Evolutionary conservation across 768 basidiomycete species (phyloP).

Genomic region (Agrocybe pediades): DNA sequence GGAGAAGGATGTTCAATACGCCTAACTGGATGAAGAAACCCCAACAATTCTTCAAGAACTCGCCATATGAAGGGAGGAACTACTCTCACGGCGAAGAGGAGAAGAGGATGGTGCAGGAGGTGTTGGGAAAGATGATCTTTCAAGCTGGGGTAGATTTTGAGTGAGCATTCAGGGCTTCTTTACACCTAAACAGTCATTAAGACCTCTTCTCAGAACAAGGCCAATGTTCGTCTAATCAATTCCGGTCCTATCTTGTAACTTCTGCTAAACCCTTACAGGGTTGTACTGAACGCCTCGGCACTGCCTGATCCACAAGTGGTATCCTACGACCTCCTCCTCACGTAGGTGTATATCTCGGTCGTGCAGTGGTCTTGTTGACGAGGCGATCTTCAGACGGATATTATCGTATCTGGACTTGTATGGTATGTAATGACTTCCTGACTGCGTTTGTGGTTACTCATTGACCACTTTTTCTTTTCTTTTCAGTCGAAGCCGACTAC

Average conservation of each 20-base stretch:
- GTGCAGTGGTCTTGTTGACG: slow-evolving; percentile 9
- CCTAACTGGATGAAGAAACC: slow-evolving; percentile 50
- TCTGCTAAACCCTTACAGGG: slow-evolving; percentile 47
- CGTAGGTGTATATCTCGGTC: slow-evolving; percentile 45
- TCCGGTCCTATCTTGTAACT: background rate
- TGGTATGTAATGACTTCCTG: slow-evolving; percentile 43
- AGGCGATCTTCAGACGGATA: slow-evolving; percentile 54
- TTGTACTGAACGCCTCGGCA: slow-evolving; percentile 80
- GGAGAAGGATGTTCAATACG: slow-evolving; percentile 41
- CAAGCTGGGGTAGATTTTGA: slow-evolving; percentile 91
- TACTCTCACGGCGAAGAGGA: slow-evolving; percentile 52
- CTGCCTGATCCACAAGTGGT: slow-evolving; percentile 79
- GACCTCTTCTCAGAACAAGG: slow-evolving; percentile 59
- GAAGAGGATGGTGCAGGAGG: slow-evolving; percentile 61
- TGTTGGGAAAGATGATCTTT: slow-evolving; percentile 75
- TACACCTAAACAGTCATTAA: slow-evolving; percentile 3
- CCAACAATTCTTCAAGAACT: slow-evolving; percentile 22
- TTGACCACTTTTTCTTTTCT: background rate
- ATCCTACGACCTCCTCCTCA: slow-evolving; percentile 74
- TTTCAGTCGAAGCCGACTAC: slow-evolving; percentile 83
- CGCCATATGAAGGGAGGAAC: slow-evolving; percentile 21
- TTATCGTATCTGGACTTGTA: slow-evolving; percentile 81
- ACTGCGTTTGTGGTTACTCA: background rate
- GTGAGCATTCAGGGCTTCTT: slow-evolving; percentile 37
- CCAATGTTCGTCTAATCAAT: slow-evolving; percentile 68